Conservation (phyloP, 2,329 filamentous ascomycete genomes). For the Pseudocercospora cruenta region DNA sequence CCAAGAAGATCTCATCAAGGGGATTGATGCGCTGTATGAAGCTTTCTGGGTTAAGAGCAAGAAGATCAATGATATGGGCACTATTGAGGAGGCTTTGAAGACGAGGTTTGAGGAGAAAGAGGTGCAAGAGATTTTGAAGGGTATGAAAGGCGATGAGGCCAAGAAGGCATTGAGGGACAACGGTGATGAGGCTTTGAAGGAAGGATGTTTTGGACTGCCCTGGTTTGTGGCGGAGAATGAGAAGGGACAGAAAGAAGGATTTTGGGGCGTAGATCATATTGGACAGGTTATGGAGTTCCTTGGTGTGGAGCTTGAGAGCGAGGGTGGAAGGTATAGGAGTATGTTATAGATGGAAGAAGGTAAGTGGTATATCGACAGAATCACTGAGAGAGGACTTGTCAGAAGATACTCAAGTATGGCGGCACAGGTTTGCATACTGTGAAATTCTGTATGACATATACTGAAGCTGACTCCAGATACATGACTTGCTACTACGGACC, state of each 20-base stretch:
- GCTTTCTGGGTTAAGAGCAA: constrained; percentile 57
- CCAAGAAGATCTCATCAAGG: constrained; percentile 47
- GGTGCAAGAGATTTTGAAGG: constrained; percentile 44
- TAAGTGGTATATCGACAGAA: neutral
- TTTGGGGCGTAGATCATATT: constrained; percentile 65
- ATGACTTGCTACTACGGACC: no score
- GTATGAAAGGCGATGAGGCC: constrained; percentile 43
- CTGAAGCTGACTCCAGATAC: no score
- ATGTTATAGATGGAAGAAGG: constrained; percentile 37
- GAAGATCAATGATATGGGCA: constrained; percentile 50
- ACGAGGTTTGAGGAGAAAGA: constrained; percentile 50
- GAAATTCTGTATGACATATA: no score
- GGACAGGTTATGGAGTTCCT: constrained; percentile 59
- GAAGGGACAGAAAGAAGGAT: constrained; percentile 57
- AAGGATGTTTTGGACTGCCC: constrained; percentile 64
- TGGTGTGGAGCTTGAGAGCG: constrained; percentile 49
- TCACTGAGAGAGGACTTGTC: neutral
- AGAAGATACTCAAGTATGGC: no score
- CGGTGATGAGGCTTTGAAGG: constrained; percentile 55
- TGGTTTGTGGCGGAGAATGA: constrained; percentile 62
- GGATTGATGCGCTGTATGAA: constrained; percentile 53
- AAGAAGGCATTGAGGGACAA: constrained; percentile 55
- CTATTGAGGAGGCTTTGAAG: constrained; percentile 49
- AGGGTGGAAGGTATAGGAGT: constrained; percentile 42
- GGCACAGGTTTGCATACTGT: no score